Evolutionary conservation across 1,284 basidiomycete genomes (phyloP), one percentile per base, ranked within the genome.

Genomic region (Cryptococcus depauperatus): DNA sequence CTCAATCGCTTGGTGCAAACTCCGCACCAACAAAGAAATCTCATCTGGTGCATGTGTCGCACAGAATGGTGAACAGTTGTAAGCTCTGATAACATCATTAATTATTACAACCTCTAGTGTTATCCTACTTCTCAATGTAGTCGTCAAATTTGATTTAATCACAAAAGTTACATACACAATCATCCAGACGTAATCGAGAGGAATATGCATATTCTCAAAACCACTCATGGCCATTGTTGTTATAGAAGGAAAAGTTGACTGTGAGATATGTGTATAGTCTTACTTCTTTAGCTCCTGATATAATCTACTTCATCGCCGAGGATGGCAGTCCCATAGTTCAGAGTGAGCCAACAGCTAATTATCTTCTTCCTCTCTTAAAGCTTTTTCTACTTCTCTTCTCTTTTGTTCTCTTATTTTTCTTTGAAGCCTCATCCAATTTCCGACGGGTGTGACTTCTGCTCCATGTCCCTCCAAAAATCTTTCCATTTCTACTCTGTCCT

Each of bases 331-430:
- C n/a, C n/a, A n/a, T n/a, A n/a, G n/a, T n/a, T n/a, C n/a, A n/a
- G n/a, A n/a, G n/a, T n/a, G n/a, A n/a, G n/a, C n/a, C n/a, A n/a
- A n/a, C n/a, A n/a, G n/a, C n/a, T n/a, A n/a, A n/a, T 59, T 52
- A 8, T 56, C 52, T 19, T 44, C 29, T 44, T 62, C 59, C 48
- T 68, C 66, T 28, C 64, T 58, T 35, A 64, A 51, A 23, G 62
- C 66, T 52, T 47, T 62, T 56, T 89, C 84, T 33, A 88, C 74
- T 55, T 73, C 69, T 40, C 57, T 61, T 59, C 80, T 77, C 58
- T 80, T 79, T 71, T 83, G 83, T 58, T 85, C 84, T 65, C 88
- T 76, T 26, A 80, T 75, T 75, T 90, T 92, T 59, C 78, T 76
- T 71, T 85, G 82, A 46, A 90, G 76, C 61, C 82, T 82, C 61